Conservation (phyloP, 2,329 filamentous ascomycete genomes). For the Aspergillus quadricinctus region DNA sequence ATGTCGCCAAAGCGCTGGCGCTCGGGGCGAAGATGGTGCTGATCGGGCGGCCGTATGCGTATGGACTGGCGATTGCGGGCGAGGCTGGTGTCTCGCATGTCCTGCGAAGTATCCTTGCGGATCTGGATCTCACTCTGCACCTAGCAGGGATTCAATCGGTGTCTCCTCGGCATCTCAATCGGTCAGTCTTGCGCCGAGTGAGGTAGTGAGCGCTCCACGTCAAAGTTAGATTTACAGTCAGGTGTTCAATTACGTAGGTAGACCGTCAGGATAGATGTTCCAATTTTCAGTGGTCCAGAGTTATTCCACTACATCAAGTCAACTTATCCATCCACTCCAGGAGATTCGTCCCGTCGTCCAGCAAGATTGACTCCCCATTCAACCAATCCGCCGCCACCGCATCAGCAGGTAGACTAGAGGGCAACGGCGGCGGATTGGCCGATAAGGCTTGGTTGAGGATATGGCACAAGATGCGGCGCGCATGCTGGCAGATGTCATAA, state of each 20-base stretch:
- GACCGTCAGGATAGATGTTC: too few relatives aligned
- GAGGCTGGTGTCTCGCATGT: conserved; percentile 51
- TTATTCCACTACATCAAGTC: not conserved
- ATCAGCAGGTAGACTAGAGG: not conserved
- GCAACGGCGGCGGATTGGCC: not conserved
- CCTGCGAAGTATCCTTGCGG: conserved; percentile 28
- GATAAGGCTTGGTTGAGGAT: conserved; percentile 18
- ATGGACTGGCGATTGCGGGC: conserved; percentile 53
- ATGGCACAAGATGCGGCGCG: conserved; percentile 16
- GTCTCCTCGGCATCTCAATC: conserved; percentile 9
- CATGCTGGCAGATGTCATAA: conserved; percentile 22
- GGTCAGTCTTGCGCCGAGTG: not conserved
- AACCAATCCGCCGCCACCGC: conserved; percentile 5
- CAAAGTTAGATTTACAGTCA: too few relatives aligned
- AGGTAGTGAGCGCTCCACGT: not conserved
- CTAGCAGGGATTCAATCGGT: conserved; percentile 9
- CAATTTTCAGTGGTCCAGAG: too few relatives aligned
- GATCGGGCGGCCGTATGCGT: conserved; percentile 51
- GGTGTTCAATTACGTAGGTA: too few relatives aligned
- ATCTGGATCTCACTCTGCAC: conserved; percentile 23
- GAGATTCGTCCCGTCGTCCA: conserved; percentile 3
- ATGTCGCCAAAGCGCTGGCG: conserved; percentile 46
- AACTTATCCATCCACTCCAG: conserved; percentile 1
- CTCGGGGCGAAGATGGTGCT: conserved; percentile 52
- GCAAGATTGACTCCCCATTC: conserved; percentile 1